Evolutionary conservation across 1,284 basidiomycete genomes (phyloP), one percentile per base, ranked within the genome.

Genomic region (Pyrrhoderma noxium): DNA sequence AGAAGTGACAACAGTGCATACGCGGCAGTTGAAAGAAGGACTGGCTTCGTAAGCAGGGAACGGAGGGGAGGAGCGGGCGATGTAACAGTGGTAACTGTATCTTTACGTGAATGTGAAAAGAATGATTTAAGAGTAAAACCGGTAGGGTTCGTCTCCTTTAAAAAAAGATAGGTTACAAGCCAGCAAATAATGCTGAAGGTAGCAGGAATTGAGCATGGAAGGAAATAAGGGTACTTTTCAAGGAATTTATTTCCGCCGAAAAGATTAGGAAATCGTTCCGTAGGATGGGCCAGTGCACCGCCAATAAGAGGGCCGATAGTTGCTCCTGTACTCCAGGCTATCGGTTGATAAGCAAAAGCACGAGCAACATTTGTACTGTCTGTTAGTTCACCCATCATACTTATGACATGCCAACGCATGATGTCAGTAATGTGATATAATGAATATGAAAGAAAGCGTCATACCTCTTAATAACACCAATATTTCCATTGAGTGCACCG

Each of bases 1-100:
- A 72, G 46, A 11, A 72, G 62, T 8, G 69, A 63, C 14, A 71
- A 54, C 16, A 63, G 45, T 14, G 68, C 70, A 56, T 76, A 77
- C 53, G 71, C 71, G 23, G 64, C 57, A 11, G 70, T 60, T 8
- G 74, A 66, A 16, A 74, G 55, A 7, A 73, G 56, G 11, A 75
- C 65, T 2, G 62, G 68, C n/a, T 59, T 64, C 34, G 61, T 58
- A 37, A 73, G 59, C 44, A 74, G 60, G 4, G 58, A 60, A 2
- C 63, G 60, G 7, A 73, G 56, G 2, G 71, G 62, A 4, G 57
- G 54, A 9, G 55, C 25, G 18, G 41, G 11, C 38, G 54, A 38
- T 42, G 41, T 39, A 31, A 42, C 36, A 22, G 49, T 37, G 3
- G 35, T n/a, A 16, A 37, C 22, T 16, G 14, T 40, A 5, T 40